A percentile compares a stretch with the other conserved stretches of the same genome.
phyloP scores from a whole-genome alignment of 2,329 filamentous ascomycete species.

The Bipolaris victoriae region DNA sequence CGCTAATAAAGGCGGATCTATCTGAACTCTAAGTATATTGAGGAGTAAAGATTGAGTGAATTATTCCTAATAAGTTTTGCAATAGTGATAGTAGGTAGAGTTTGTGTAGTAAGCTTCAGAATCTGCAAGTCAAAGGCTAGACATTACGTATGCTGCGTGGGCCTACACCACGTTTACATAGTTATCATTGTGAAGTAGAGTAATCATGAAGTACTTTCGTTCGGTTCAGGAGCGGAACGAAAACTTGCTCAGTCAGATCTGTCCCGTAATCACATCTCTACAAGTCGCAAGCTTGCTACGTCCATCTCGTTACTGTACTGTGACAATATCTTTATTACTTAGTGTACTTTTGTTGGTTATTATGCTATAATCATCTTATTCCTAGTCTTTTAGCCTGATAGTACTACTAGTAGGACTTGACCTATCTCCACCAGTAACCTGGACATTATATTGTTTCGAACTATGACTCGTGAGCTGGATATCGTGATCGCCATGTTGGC shows the following conservation, averaged over 20 bases:
- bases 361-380: neutral
- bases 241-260: neutral
- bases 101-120: too few species aligned
- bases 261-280: neutral
- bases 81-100: too few species aligned
- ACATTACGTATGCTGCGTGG: too few species aligned
- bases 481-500: conserved; percentile 15
- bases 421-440: conserved; percentile 5
- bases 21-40: too few species aligned
- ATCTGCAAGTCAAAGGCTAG: too few species aligned
- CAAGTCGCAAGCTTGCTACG: neutral
- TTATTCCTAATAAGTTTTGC: too few species aligned
- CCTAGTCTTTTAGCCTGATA: conserved; percentile 19
- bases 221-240: neutral
- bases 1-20: too few species aligned
- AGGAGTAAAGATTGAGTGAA: too few species aligned
- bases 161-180: too few species aligned
- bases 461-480: conserved; percentile 17
- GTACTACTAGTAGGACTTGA: conserved; percentile 21
- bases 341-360: neutral
- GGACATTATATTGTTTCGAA: conserved; percentile 12
- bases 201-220: neutral
- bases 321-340: neutral
- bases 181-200: neutral
- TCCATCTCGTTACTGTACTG: neutral